Percentiles rank a stretch among this genome's conserved stretches.
Conservation (phyloP, 148 eudicot species). For the Chenopodium album region DNA sequence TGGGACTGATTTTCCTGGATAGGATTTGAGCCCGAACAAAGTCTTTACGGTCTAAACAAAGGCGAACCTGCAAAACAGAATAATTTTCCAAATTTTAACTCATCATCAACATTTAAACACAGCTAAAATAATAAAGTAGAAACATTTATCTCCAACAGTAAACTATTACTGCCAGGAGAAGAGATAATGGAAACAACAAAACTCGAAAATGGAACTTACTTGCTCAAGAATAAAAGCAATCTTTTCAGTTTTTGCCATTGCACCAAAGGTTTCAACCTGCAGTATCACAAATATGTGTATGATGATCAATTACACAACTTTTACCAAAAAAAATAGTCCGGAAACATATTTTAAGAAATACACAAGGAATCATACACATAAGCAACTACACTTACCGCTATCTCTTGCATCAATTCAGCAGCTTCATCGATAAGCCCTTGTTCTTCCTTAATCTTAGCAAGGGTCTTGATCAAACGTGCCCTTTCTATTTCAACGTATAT, state of each 20-base stretch:
- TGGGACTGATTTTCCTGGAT: constrained; percentile 83
- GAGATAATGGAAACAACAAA: neutral
- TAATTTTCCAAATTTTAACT: constrained; percentile 8
- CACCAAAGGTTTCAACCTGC: constrained; percentile 96
- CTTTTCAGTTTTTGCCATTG: constrained; percentile 98
- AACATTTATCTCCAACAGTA: neutral
- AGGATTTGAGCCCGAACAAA: constrained; percentile 95
- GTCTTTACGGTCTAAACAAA: constrained; percentile 87
- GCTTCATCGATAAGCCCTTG: constrained; percentile 92
- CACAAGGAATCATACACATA: neutral
- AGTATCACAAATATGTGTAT: constrained; percentile 1
- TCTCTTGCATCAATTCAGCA: constrained; percentile 97
- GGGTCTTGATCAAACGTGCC: constrained; percentile 75
- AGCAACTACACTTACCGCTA: constrained; percentile 61
- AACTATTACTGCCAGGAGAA: neutral
- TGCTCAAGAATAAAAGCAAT: constrained; percentile 95
- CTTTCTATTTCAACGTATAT: constrained; percentile 95
- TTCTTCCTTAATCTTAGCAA: constrained; percentile 92
- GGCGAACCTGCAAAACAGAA: constrained; percentile 57
- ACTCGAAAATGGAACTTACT: constrained; percentile 39
- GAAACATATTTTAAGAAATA: neutral
- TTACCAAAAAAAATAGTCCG: neutral
- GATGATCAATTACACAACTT: constrained; percentile 1
- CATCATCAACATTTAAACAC: neutral
- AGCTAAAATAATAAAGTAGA: neutral